phyloP scores from a whole-genome alignment of 2,329 filamentous ascomycete genomes.

The Pseudocercospora eumusae region DNA sequence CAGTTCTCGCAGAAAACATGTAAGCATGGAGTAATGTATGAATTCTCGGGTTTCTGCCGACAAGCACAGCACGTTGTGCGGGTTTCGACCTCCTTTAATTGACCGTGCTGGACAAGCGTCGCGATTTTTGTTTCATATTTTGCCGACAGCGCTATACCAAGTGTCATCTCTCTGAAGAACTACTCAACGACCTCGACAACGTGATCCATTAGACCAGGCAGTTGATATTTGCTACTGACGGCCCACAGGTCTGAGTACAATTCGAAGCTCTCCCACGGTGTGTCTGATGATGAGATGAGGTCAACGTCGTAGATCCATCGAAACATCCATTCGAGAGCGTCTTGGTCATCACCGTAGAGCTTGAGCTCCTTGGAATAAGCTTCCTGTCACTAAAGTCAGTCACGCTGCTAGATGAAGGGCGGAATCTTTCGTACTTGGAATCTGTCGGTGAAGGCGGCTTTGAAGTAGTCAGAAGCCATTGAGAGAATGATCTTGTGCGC shows the following conservation, averaged over 20 bases:
- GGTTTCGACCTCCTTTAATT: no score
- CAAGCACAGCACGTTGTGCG: neutral
- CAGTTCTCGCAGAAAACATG: neutral
- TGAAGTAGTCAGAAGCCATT: conserved; percentile 14
- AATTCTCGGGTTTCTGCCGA: neutral
- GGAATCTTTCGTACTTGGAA: neutral
- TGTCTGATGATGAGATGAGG: neutral
- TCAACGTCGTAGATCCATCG: conserved; percentile 17
- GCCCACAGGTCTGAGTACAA: conserved; percentile 4
- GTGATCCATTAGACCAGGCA: conserved; percentile 1
- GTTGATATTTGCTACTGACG: conserved; percentile 17
- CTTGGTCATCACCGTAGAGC: conserved; percentile 15
- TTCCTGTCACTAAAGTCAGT: conserved; percentile 1
- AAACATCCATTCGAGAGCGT: conserved; percentile 15
- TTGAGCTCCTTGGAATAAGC: neutral
- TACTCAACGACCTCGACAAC: neutral
- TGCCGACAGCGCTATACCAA: no score
- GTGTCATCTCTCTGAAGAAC: no score
- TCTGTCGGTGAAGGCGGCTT: conserved; percentile 2
- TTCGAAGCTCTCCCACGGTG: neutral
- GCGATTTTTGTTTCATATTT: no score
- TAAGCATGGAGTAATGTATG: neutral
- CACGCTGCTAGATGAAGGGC: no score
- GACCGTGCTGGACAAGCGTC: no score
- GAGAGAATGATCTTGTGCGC: conserved; percentile 17